Conservation (phyloP, 495 filamentous ascomycete species). For the Aspergillus sclerotioniger region DNA sequence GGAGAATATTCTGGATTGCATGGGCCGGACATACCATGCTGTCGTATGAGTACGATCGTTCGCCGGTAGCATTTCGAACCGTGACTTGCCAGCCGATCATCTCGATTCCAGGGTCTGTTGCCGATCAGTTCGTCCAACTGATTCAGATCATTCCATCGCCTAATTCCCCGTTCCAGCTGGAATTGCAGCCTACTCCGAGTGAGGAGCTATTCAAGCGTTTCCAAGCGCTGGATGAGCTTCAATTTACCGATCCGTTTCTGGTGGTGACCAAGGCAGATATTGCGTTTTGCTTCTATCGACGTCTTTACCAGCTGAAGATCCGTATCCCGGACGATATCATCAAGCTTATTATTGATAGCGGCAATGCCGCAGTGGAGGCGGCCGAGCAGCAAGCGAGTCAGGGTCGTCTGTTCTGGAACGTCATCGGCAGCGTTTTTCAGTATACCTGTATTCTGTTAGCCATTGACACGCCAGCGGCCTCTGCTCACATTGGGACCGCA, state of each 20-base stretch:
- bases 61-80: constrained; percentile 23
- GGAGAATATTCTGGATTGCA: constrained; percentile 34
- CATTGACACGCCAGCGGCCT: constrained; percentile 27
- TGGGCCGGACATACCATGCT: constrained; percentile 36
- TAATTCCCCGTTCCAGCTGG: constrained; percentile 27
- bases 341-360: constrained; percentile 24
- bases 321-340: constrained; percentile 23
- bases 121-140: constrained; percentile 30
- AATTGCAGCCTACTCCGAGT: constrained; percentile 16
- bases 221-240: constrained; percentile 14
- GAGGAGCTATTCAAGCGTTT: constrained; percentile 28
- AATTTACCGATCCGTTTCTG: constrained; percentile 28
- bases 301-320: constrained; percentile 29
- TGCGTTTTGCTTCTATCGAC: constrained; percentile 35
- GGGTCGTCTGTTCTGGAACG: constrained; percentile 33
- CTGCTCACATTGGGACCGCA: constrained; percentile 21
- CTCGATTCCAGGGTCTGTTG: constrained; percentile 21
- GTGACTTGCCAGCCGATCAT: constrained; percentile 29
- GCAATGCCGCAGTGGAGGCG: constrained; percentile 25
- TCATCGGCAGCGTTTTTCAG: constrained; percentile 35
- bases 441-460: constrained; percentile 30
- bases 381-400: constrained; percentile 26
- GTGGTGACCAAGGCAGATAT: constrained; percentile 32
- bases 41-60: constrained; percentile 33
- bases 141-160: constrained; percentile 32